These are phyloP conservation scores for Erigeron canadensis DNA, from an alignment of 129 eudicot species.

Conservation along the genomic window DNA sequence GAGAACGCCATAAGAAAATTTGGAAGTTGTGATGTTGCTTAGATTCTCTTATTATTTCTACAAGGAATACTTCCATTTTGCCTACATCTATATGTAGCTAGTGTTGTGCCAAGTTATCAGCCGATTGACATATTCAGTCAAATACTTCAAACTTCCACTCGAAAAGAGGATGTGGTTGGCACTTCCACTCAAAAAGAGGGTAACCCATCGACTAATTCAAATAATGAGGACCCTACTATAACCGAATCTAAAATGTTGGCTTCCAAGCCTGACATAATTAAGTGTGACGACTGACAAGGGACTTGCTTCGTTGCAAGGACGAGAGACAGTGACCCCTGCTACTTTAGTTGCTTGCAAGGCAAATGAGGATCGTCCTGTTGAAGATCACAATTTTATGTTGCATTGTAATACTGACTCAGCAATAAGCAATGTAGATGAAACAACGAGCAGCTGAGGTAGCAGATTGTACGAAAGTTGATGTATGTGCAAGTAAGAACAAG, in stretches of 20 bases:
- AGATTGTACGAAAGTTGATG: slow-evolving; percentile 31
- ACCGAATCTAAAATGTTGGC: slow-evolving; percentile 27
- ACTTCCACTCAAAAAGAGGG: slow-evolving; percentile 41
- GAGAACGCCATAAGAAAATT: slow-evolving; percentile 67
- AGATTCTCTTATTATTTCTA: slow-evolving; percentile 81
- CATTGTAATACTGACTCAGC: slow-evolving; percentile 26
- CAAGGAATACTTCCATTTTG: slow-evolving; percentile 79
- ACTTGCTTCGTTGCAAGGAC: slow-evolving; percentile 33
- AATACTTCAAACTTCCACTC: slow-evolving; percentile 77
- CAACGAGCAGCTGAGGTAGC: slow-evolving; percentile 32
- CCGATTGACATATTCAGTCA: slow-evolving; percentile 61
- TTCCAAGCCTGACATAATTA: slow-evolving; percentile 37
- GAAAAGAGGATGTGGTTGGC: slow-evolving; percentile 49
- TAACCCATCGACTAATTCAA: slow-evolving; percentile 20
- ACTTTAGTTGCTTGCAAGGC: slow-evolving; percentile 7
- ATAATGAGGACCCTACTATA: slow-evolving; percentile 16
- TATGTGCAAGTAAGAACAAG: slow-evolving; percentile 17
- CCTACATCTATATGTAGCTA: slow-evolving; percentile 65
- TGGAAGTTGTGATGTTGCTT: slow-evolving; percentile 73
- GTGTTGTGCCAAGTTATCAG: slow-evolving; percentile 60
- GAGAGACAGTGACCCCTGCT: slow-evolving; percentile 19
- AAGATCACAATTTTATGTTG: slow-evolving; percentile 24
- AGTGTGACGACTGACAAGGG: slow-evolving; percentile 12
- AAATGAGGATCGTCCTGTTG: slow-evolving; percentile 18
- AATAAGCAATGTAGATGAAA: slow-evolving; percentile 21